These are phyloP conservation scores for Medicago ruthenica DNA, from an alignment of 306 rosid genomes.

Conservation along the genomic window DNA sequence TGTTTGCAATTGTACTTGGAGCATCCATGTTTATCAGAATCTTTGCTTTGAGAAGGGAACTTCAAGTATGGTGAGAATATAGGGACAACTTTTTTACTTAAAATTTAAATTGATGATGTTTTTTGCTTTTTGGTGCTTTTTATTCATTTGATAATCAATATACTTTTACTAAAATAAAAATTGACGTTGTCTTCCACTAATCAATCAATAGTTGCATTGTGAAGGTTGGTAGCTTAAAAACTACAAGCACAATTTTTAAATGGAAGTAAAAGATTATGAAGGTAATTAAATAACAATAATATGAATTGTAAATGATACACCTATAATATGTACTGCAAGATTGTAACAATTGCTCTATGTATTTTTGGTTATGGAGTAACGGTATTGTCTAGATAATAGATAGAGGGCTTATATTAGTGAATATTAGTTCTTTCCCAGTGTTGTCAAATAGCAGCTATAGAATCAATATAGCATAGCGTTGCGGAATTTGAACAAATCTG, in stretches of 20 bases:
- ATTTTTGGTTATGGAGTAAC: neutral
- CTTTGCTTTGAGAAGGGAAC: conserved; percentile 48
- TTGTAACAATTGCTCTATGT: conserved; percentile 3
- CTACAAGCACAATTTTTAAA: neutral
- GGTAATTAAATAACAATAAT: neutral
- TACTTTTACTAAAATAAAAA: neutral
- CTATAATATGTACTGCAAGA: neutral
- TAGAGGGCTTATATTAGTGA: too few relatives aligned
- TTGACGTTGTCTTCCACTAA: conserved; percentile 12
- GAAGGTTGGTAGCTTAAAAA: conserved; percentile 11
- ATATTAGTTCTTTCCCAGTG: too few relatives aligned
- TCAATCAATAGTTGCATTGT: conserved; percentile 4
- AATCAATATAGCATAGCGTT: too few relatives aligned
- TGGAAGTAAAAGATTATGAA: conserved; percentile 6
- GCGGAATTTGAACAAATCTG: too few relatives aligned
- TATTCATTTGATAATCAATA: conserved; percentile 18
- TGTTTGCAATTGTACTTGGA: conserved; percentile 83
- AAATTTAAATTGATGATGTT: conserved; percentile 13
- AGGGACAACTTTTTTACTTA: neutral
- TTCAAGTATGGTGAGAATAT: conserved; percentile 33
- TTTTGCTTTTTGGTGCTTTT: neutral
- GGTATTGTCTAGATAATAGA: neutral
- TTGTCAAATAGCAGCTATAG: too few relatives aligned
- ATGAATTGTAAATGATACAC: too few relatives aligned
- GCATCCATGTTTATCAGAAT: conserved; percentile 73